A percentile compares a stretch with the other conserved stretches of the same genome.
phyloP scores from a whole-genome alignment of 495 filamentous ascomycete genomes.

The Pseudoneurospora amorphoporcata region DNA sequence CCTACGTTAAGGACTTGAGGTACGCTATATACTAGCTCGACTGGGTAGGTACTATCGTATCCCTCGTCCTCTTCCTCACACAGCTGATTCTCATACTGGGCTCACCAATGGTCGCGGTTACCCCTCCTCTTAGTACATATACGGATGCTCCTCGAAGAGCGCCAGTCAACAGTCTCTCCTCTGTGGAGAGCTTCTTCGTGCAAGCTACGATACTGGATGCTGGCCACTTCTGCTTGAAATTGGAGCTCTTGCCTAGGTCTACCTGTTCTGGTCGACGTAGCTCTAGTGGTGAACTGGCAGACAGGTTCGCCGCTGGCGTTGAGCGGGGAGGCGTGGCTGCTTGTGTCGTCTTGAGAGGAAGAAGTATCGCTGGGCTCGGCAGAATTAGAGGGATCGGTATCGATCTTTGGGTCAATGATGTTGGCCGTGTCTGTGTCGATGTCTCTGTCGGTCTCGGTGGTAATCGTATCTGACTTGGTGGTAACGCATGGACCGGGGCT shows the following conservation, averaged over 20 bases:
- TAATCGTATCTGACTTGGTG: not conserved
- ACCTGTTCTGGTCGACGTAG: not conserved
- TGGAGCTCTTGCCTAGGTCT: not conserved
- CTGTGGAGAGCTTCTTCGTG: accelerated
- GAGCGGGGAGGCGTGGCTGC: not conserved
- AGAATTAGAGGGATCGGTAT: not conserved
- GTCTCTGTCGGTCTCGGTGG: not conserved
- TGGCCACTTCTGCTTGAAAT: not conserved
- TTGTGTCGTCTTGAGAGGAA: not conserved
- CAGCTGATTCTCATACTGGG: not conserved
- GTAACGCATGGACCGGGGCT: not conserved
- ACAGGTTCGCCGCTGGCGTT: not conserved
- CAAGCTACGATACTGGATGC: not conserved
- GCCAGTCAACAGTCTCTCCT: not conserved
- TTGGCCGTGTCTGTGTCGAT: not conserved
- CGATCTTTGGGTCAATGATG: not conserved
- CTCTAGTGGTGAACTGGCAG: not conserved
- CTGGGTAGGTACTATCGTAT: not conserved
- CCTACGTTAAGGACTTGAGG: no score
- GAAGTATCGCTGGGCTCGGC: not conserved
- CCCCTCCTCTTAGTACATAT: not conserved
- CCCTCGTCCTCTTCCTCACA: not conserved
- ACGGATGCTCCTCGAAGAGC: not conserved
- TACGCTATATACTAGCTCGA: no score
- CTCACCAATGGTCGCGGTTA: no score